Evolutionary conservation across 768 basidiomycete species (phyloP), one percentile per base, ranked within the genome.

Genomic region (Chalciporus pseudorubinellus): DNA sequence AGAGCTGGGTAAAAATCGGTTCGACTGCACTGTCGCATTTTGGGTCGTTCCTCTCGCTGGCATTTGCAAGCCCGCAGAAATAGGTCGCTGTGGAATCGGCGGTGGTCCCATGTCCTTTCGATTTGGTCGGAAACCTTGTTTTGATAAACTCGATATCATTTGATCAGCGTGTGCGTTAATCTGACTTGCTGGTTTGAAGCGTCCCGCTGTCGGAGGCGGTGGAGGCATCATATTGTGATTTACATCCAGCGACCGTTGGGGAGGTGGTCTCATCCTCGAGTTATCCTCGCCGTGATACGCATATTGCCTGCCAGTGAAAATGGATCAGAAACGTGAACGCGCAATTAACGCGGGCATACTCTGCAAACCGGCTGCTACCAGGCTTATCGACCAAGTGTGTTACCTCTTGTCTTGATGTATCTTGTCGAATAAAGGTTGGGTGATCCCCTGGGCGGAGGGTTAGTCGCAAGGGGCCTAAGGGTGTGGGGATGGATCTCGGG

Each of bases 381-480:
- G 83, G 81, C 52, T 76, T 73, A 39, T 75, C 71, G 13, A 28
- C 33, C 4, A 48, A 43, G 29, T 57, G 50, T 44, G 47, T 34
- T 31, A 58, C 49, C 18, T 50, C 49, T 47, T 57, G 53, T 16
- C 33, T 41, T 9, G 62, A 50, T 6, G 46, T 26, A 33, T 69
- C 67, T 55, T 63, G 71, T 39, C 61, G 61, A 42, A 62, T 58
- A 52, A 75, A 71, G 29, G 48, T 48, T 19, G 58, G 66, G 39
- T 77, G 77, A 59, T 85, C 85, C 39, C 78, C 76, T 12, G 74
- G 80, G 16, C 83, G 84, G 19, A 89, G 72, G 3, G 88, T 91
- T 31, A 91, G 74, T 64, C 89, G 72, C 57, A 79, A 70, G 21
- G 86, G 86, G 18, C 76, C 84, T 11, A 80, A 51, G 16, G 85